Evolutionary conservation across 192 early-diverging fungal species (phyloP).

Genomic region (Paraglomus occultum): DNA sequence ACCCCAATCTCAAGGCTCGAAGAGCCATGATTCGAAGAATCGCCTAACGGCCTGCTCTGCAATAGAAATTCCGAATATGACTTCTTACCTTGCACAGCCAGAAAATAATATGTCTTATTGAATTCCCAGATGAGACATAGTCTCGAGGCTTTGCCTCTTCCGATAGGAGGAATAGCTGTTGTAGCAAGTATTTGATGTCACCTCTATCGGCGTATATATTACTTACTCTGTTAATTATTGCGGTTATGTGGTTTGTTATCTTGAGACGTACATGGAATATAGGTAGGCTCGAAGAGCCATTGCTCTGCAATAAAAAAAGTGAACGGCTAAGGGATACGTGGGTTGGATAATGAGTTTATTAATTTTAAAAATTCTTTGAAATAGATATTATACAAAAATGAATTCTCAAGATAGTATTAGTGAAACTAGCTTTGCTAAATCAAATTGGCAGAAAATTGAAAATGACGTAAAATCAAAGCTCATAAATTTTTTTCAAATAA

Average conservation of each 20-base stretch:
- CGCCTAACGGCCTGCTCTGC: too few relatives aligned
- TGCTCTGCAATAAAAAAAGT: slow-evolving; percentile 16
- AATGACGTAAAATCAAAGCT: slow-evolving; percentile 14
- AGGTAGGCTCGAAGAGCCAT: not conserved
- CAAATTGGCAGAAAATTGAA: slow-evolving; percentile 17
- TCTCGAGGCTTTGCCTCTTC: too few relatives aligned
- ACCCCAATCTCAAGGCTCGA: too few relatives aligned
- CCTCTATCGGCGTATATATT: slow-evolving; percentile 9
- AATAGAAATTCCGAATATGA: too few relatives aligned
- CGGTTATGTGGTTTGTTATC: not conserved
- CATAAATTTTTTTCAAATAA: slow-evolving; percentile 11
- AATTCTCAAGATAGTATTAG: slow-evolving; percentile 8
- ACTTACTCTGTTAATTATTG: slow-evolving; percentile 11
- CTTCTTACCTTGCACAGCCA: too few relatives aligned
- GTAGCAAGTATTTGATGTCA: not conserved
- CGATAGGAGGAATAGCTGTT: too few relatives aligned
- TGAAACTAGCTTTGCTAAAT: too few relatives aligned
- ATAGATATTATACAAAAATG: slow-evolving; percentile 19
- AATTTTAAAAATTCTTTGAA: slow-evolving; percentile 1
- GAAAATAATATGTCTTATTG: too few relatives aligned
- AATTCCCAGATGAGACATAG: too few relatives aligned
- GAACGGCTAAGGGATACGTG: not conserved
- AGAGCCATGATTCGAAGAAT: too few relatives aligned
- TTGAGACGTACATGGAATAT: not conserved
- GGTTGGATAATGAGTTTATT: not conserved